Evolutionary conservation across 495 filamentous ascomycete genomes (phyloP), one percentile per base, ranked within the genome.

Genomic region (Penicillium cosmopolitanum): DNA sequence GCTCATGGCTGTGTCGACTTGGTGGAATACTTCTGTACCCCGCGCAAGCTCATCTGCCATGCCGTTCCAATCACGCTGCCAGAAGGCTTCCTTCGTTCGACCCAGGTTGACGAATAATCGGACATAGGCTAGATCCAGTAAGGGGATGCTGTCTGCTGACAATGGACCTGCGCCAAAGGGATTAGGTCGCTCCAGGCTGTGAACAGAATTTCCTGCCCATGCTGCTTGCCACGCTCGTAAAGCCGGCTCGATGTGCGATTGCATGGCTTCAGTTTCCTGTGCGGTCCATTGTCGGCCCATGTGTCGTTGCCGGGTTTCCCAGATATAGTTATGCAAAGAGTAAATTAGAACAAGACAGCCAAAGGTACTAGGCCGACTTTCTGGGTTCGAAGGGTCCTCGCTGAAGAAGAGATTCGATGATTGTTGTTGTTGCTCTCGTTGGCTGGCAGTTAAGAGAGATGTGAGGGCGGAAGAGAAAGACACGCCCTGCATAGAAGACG

Each of bases 321-420:
- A 98, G 46, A 98, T 97, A 72, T 97, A 97, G 61, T 97, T 96
- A 73, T 98, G 95, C 25, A 98, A 77, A 1, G 95, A 94, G 72
- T 96, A 96, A 69, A 98, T 98, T 53, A 98, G 79, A 11, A 97
- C 84, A 15, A 97, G 77, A 74, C 95, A 98, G 19, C 95, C 95
- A 66, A 97, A 96, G 6, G 93, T 95, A 73, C 95, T 98, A 3
- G 93, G 93, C 60, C 86, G 87, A 55, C 96, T 77, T 50, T 93
- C 84, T 55, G 81, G 85, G 65, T 83, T 82, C 19, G 84, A 77
- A 2, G 86, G 68, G 43, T 77, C 74, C 51, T 75, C 77, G 34
- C 50, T 57, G 70, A 74, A 78, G 50, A 79, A 76, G 44, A 84
- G 70, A 54, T 83, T 80, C 57, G 74, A 70, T n/a, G 77, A 73